A percentile compares a stretch with the other conserved stretches of the same genome.
These are phyloP conservation scores for Penicillium sp. DNA, from an alignment of 2,329 filamentous ascomycete species.

Conservation along the genomic window DNA sequence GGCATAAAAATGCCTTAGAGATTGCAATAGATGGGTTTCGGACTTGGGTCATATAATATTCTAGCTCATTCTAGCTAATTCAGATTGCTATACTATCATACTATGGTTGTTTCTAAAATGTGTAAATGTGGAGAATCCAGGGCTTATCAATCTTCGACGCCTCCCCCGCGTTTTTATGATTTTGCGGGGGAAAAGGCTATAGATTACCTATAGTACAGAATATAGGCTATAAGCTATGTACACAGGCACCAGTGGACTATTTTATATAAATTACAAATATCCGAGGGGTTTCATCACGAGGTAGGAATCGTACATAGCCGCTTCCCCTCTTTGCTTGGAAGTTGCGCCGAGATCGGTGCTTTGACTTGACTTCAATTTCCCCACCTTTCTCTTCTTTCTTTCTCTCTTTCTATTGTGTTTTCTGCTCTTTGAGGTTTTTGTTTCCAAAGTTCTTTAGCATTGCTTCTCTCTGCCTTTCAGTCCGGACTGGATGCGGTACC, in stretches of 20 bases:
- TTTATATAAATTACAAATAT: background rate
- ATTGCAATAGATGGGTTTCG: background rate
- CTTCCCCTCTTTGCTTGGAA: constrained; percentile 5
- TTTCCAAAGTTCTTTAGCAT: too few species aligned
- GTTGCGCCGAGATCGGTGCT: constrained; percentile 7
- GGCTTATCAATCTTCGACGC: background rate
- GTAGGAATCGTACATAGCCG: constrained; percentile 1
- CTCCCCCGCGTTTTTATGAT: constrained; percentile 1
- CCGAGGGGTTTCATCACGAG: background rate
- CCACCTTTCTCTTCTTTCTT: constrained; percentile 5
- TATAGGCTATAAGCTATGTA: too few species aligned
- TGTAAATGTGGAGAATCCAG: background rate
- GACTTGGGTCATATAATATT: background rate
- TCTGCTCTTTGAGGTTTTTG: background rate
- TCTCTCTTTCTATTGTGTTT: background rate
- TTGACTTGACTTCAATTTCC: background rate
- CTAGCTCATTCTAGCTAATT: background rate
- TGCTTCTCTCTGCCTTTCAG: background rate
- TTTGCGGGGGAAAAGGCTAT: background rate
- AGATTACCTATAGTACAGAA: too few species aligned
- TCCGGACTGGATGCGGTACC: constrained; percentile 8
- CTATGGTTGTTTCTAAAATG: background rate
- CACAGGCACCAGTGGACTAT: too few species aligned
- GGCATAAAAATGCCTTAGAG: background rate
- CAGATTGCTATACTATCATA: background rate